Evolutionary conservation across 208 protist species (phyloP).

Genomic region (Strigomonas culicis): DNA sequence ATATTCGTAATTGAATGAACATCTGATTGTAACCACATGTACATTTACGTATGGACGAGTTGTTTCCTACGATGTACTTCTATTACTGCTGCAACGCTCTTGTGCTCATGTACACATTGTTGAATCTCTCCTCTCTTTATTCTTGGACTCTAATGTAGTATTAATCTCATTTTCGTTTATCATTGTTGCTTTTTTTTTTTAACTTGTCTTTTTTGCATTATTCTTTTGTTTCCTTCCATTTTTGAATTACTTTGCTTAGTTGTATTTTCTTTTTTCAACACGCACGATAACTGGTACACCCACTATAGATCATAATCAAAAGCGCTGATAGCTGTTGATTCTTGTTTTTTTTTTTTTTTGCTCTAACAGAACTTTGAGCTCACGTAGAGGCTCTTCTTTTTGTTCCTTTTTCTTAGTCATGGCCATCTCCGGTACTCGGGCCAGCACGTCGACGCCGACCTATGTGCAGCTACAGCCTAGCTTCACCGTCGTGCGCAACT

Average conservation of each 20-base stretch:
- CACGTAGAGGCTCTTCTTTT: too few relatives aligned
- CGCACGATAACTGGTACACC: too few relatives aligned
- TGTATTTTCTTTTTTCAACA: slow-evolving; percentile 2
- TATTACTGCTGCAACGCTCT: neutral
- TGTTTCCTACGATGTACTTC: neutral
- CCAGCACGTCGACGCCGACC: too few relatives aligned
- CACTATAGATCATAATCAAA: too few relatives aligned
- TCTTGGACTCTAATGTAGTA: neutral
- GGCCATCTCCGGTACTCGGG: too few relatives aligned
- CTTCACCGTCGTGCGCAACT: slow-evolving; percentile 20
- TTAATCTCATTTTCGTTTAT: slow-evolving; percentile 8
- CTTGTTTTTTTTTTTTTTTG: slow-evolving; percentile 14
- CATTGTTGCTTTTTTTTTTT: slow-evolving; percentile 5
- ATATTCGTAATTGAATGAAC: neutral
- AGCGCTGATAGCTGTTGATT: neutral
- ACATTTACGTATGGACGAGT: too few relatives aligned
- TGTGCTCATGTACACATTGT: neutral
- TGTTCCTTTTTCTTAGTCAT: too few relatives aligned
- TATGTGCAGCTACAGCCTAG: slow-evolving; percentile 19
- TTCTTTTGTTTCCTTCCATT: slow-evolving; percentile 9
- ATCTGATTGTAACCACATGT: neutral
- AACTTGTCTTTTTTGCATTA: neutral
- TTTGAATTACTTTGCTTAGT: neutral
- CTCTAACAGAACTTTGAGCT: neutral
- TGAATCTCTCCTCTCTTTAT: slow-evolving; percentile 2